Percentiles rank a stretch among this genome's conserved stretches.
Conservation (phyloP, 1,284 basidiomycete species). For the Leccinum solheimii region DNA sequence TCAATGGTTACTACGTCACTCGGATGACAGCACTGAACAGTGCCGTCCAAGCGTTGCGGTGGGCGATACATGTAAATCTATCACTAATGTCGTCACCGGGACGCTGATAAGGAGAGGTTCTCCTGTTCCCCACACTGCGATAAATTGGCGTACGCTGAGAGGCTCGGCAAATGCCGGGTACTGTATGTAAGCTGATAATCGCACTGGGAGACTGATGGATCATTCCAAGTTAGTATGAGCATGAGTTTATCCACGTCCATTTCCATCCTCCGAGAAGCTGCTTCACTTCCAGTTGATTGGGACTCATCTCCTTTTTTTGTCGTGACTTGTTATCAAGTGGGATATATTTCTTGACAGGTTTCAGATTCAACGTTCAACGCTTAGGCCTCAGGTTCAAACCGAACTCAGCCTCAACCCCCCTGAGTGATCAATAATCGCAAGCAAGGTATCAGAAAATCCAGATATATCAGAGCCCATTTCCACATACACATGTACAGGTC, state of each 20-base stretch:
- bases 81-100: not conserved
- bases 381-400: not conserved
- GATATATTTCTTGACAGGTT: conserved; percentile 8
- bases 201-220: not conserved
- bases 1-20: not conserved
- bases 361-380: not conserved
- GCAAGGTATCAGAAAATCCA: not conserved
- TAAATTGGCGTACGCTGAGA: not conserved
- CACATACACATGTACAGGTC: not conserved
- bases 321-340: not conserved
- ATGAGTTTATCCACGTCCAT: conserved; percentile 12
- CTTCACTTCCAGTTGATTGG: conserved; percentile 8
- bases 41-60: not conserved
- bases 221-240: not conserved
- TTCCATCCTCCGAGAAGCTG: conserved; percentile 7
- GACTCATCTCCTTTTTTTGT: not conserved
- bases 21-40: not conserved
- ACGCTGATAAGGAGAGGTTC: not conserved
- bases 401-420: not conserved
- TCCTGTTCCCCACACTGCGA: not conserved
- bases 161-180: conserved; percentile 20
- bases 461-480: not conserved
- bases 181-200: not conserved
- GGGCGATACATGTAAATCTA: not conserved
- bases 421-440: conserved; percentile 1